Base-by-base conservation (phyloP, 805 yeast genomes). In the Ogataea neopini region DNA sequence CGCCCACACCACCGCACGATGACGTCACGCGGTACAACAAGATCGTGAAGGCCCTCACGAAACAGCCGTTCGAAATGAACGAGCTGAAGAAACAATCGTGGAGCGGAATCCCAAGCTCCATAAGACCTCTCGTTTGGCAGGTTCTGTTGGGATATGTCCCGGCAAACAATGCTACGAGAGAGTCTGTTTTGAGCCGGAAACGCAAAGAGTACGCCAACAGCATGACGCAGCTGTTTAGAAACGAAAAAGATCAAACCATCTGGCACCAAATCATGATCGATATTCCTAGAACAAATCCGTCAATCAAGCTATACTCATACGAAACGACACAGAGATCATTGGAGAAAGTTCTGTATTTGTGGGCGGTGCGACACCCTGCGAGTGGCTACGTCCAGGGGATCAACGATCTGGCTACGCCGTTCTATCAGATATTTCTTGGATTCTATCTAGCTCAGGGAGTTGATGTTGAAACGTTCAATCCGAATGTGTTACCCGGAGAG, bases 361-460 rank as follows among this genome's bases (percentile, higher is more conserved):
- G 99, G 99, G 95, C 98, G 0, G 83, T 92, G 20, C 76, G 98
- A 56, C 98, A 94, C 63, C 98, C 99, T 1, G 97, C 98, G 6
- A 84, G 94, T 61, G 99, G 99, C 13, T 92, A 92, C 66, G 99
- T 92, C 17, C 99, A 92, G 70, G 99, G 99, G 22, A 92, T 92
- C 43, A 92, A 92, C 65, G 99, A 92, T 68, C 74, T 92, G 42
- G 88, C 84, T 13, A 92, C 97, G 1, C 98, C 99, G 3, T 88
- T 94, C 63, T 90, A 78, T 66, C 96, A 92, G 67, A 84, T 90
- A 0, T 92, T 92, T 59, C 65, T 94, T 40, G 74, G 82, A 2
- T 81, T 83, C 48, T 90, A 91, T 64, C 64, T 83, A 26, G 62
- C 64, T 20, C 73, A 73, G 19, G 74, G 66, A 13, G 66, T 68